Evolutionary conservation across 768 basidiomycete species (phyloP).

Genomic region (Pisolithus orientalis): DNA sequence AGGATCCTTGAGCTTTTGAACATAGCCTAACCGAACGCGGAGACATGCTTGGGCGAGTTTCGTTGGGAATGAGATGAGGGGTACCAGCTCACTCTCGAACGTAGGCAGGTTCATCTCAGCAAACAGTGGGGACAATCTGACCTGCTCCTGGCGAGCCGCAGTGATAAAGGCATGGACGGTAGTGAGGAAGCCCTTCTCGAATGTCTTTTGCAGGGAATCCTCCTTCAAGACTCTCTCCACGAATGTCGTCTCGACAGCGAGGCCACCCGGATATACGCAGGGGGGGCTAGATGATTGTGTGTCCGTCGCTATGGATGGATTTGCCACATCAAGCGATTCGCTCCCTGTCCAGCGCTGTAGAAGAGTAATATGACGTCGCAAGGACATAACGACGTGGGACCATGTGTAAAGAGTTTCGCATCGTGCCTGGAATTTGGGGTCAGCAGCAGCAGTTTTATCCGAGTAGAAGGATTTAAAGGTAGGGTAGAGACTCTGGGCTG

Average conservation of each 20-base stretch:
- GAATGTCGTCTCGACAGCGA: constrained; percentile 72
- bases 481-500: constrained; percentile 84
- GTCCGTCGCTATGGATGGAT: constrained; percentile 67
- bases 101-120: constrained; percentile 86
- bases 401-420: constrained; percentile 89
- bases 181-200: constrained; percentile 83
- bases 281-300: constrained; percentile 33
- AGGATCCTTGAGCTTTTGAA: constrained; percentile 82
- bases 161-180: constrained; percentile 85
- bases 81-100: constrained; percentile 83
- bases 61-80: constrained; percentile 94
- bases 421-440: constrained; percentile 66
- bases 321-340: constrained; percentile 82
- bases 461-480: constrained; percentile 70
- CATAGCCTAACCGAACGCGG: constrained; percentile 83
- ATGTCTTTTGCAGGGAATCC: constrained; percentile 90
- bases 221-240: constrained; percentile 93
- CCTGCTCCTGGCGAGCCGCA: constrained; percentile 80
- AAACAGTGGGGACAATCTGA: constrained; percentile 70
- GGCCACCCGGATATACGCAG: constrained; percentile 25
- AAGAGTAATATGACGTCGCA: constrained; percentile 74
- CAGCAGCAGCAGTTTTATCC: constrained; percentile 69
- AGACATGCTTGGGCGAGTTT: constrained; percentile 89
- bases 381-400: constrained; percentile 80
- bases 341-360: constrained; percentile 93